Base-by-base conservation (phyloP, 2,329 filamentous ascomycete genomes). In the Pezicula neosporulosa region DNA sequence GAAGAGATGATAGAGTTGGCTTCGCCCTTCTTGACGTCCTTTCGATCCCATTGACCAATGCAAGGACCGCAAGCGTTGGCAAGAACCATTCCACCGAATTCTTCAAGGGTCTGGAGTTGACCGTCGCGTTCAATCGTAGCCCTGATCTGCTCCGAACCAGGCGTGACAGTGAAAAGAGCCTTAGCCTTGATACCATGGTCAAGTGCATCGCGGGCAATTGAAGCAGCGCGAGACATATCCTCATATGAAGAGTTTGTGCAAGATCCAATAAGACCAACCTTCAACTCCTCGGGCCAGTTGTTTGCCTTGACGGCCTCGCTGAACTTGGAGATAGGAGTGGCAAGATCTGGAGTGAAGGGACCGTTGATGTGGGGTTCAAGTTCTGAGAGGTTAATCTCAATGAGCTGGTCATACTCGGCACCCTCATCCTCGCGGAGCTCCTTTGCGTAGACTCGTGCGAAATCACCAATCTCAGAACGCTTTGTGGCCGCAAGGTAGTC, bases 361-460 rank as follows among this genome's bases (percentile, higher is more conserved):
- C 94, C 94, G 79, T 99, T 99, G 78, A 99, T 91, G 72, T 97
- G 90, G 61, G 94, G 94, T 80, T 99, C 94, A 45, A 99, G 87
- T 74, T 93, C 89, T 53, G 83, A 87, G 50, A 99, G 83, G 80
- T 99, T 93, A 76, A 99, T 90, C 77, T 97, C 93, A 66, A 97
- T 90, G 61, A 97, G 74, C 76, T 97, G 82, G 72, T 99, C 94
- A 73, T 97, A 99, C 74, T 97, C 86, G 61, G 90, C 89, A 62
- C 90, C 90, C 74, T 95, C 80, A 63, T 99, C 94, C 68, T 89
- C 86, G 54, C 82, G 83, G 58, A 99, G 88, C 65, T 96, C 90
- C 64, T 89, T 79, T 62, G 90, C 87, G 71, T 97, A 97, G 36
- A 77, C 68, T 61, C 90, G 86, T 49, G 94, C 83, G 69, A 92